A percentile compares a stretch with the other conserved stretches of the same genome.
Conservation (phyloP, 306 rosid species). For the Ammopiptanthus mongolicus region DNA sequence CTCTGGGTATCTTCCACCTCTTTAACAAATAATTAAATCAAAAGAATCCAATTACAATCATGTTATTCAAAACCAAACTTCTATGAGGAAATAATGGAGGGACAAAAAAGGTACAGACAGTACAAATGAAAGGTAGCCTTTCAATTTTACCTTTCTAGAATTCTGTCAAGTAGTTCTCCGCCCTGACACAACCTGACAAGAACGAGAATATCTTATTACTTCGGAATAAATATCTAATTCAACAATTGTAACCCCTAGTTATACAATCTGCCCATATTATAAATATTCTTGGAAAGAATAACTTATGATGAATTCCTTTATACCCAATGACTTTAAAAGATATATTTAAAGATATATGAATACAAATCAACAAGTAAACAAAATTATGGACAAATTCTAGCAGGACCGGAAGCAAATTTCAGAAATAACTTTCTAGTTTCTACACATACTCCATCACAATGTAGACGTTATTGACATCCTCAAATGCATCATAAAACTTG, state of each 20-base stretch:
- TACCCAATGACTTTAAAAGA: neutral
- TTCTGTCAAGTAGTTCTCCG: slow-evolving; percentile 94
- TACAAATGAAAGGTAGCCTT: slow-evolving; percentile 22
- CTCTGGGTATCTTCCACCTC: slow-evolving; percentile 96
- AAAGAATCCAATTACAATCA: slow-evolving; percentile 23
- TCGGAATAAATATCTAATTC: slow-evolving; percentile 20
- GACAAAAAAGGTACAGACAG: neutral
- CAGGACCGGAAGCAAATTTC: neutral
- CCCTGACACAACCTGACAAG: slow-evolving; percentile 85
- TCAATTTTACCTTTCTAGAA: slow-evolving; percentile 70
- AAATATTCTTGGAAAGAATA: slow-evolving; percentile 1
- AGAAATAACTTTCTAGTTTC: slow-evolving; percentile 7
- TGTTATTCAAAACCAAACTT: slow-evolving; percentile 16
- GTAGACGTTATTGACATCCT: slow-evolving; percentile 81
- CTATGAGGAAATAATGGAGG: neutral
- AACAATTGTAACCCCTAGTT: neutral
- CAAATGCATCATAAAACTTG: slow-evolving; percentile 82
- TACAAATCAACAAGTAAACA: neutral
- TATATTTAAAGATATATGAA: neutral
- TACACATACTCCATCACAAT: slow-evolving; percentile 94
- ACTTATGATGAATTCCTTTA: slow-evolving; percentile 3
- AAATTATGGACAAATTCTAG: neutral
- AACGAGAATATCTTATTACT: slow-evolving; percentile 8
- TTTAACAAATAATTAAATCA: slow-evolving; percentile 31
- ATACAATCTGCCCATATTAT: neutral